Conservation (phyloP, 441 rosid genomes). For the Adansonia gregorii region DNA sequence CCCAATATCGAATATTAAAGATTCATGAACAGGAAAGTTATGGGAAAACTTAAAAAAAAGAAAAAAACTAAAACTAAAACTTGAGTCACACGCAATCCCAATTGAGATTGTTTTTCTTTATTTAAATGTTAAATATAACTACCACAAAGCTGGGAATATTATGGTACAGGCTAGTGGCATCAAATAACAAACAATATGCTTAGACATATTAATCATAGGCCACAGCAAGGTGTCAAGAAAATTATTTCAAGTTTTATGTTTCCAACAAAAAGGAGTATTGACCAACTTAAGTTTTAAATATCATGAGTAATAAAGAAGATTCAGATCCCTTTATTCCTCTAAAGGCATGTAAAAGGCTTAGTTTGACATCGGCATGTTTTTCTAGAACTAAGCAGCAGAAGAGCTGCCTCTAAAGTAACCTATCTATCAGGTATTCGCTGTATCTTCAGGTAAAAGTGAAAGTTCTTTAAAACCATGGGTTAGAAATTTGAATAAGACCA, state of each 20-base stretch:
- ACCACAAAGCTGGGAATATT: neutral
- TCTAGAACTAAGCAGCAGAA: neutral
- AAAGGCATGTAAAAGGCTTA: neutral
- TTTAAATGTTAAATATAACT: neutral
- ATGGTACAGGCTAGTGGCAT: neutral
- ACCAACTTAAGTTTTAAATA: neutral
- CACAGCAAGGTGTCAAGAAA: neutral
- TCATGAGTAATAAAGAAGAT: neutral
- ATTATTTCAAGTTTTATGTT: neutral
- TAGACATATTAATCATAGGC: neutral
- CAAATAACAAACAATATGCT: neutral
- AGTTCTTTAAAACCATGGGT: constrained; percentile 23
- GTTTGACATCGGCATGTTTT: neutral
- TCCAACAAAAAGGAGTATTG: neutral
- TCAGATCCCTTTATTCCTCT: neutral
- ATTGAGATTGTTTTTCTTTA: neutral
- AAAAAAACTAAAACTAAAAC: neutral
- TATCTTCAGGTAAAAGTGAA: constrained; percentile 37
- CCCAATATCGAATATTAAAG: neutral
- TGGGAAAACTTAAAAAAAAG: neutral
- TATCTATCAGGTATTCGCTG: neutral
- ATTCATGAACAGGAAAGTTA: neutral
- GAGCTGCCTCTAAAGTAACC: neutral
- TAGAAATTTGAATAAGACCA: neutral
- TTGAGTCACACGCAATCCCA: neutral